Evolutionary conservation across 2,329 filamentous ascomycete genomes (phyloP), one percentile per base, ranked within the genome.

Genomic region (Penicillium crustosum): DNA sequence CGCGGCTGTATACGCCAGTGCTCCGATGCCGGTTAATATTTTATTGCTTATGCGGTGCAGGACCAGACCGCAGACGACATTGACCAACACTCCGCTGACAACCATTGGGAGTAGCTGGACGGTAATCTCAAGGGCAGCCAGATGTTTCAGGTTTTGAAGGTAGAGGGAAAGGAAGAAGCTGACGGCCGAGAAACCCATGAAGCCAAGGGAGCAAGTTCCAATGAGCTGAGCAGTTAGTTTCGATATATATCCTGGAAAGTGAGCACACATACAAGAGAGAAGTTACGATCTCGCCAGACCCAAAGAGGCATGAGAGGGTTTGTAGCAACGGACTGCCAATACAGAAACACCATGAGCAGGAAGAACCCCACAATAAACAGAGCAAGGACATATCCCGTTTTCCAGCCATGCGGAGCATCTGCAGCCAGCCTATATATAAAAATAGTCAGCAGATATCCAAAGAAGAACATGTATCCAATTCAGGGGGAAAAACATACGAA

Each of bases 71-170:
- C 84, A 86, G 44, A 89, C 70, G 35, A 87, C 66, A 63, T 89
- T 90, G 70, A 86, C 86, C 1, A 84, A 57, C 3, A 90, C 75
- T 0, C 87, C 87, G 21, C 81, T 81, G 45, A 89, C 77, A 1
- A 84, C 84, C 78, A 88, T 86, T 0, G 88, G 88, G 2, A 90
- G 78, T 47, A 90, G 75, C 57, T 84, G 83, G 4, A 87, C 80
- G 0, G 86, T 86, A 2, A 87, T 83, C 58, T 77, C 77, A 2
- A 90, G 75, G 0, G 87, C 79, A 0, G 80, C 79, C 56, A 83
- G 77, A 9, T 73, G 53, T 43, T 81, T 76, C 35, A 87, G 72
- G 36, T 83, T 75, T 70, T 90, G 86, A 75, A 90, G 83, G 70
- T 84, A 89, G 8, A 89, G 80, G 0, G 86, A 79, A 2, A 87